phyloP scores from a whole-genome alignment of 768 basidiomycete species.

The Pleurotus salmoneostramineus region DNA sequence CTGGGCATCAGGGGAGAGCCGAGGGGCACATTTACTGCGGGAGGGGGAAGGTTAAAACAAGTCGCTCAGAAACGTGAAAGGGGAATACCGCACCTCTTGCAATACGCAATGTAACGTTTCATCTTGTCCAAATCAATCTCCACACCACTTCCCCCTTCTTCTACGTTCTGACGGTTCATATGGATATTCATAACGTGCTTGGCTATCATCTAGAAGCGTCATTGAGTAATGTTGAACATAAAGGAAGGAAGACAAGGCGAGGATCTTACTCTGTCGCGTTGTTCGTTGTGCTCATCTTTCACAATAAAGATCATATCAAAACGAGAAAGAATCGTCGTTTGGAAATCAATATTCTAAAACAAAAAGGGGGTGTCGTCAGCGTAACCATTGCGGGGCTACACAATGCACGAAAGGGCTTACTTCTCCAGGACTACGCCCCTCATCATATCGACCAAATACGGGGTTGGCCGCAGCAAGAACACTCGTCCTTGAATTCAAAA shows the following conservation, averaged over 20 bases:
- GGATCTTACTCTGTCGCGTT: slow-evolving; percentile 72
- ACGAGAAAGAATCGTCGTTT: slow-evolving; percentile 95
- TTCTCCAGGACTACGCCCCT: slow-evolving; percentile 93
- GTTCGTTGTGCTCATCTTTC: slow-evolving; percentile 95
- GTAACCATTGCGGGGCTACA: neutral
- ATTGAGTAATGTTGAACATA: slow-evolving; percentile 5
- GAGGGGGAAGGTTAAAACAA: neutral
- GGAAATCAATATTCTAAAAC: slow-evolving; percentile 87
- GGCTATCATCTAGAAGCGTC: slow-evolving; percentile 70
- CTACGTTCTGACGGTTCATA: slow-evolving; percentile 76
- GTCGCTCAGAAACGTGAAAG: neutral
- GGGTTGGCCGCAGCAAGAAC: slow-evolving; percentile 98
- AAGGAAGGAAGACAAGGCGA: neutral
- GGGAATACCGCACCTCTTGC: slow-evolving; percentile 67
- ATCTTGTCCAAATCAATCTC: slow-evolving; percentile 97
- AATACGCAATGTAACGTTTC: slow-evolving; percentile 96
- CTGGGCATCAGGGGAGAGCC: slow-evolving; percentile 88
- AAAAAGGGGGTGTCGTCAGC: neutral
- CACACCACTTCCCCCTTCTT: slow-evolving; percentile 67
- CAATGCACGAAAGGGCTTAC: slow-evolving; percentile 30
- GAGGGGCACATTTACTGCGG: slow-evolving; percentile 90
- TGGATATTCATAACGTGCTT: slow-evolving; percentile 99
- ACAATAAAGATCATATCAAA: slow-evolving; percentile 99
- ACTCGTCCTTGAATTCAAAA: slow-evolving; percentile 92
- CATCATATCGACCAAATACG: slow-evolving; percentile 96